Evolutionary conservation across 2,329 filamentous ascomycete species (phyloP), one percentile per base, ranked within the genome.

Genomic region (Pleurostoma richardsiae): DNA sequence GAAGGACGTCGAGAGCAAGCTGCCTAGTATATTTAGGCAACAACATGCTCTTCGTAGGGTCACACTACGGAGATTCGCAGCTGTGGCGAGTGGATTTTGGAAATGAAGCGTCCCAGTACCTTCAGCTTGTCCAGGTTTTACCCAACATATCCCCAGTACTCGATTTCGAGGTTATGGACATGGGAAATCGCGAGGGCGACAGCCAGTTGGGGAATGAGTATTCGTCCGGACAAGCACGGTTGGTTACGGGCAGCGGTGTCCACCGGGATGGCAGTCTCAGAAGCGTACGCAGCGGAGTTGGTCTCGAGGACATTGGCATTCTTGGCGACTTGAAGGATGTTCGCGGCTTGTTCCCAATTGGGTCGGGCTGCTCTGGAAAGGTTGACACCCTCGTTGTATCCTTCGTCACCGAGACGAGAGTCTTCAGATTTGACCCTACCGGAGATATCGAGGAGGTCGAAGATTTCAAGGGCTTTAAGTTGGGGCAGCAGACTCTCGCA

Each of bases 91-190:
- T 90, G 40, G 74, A 79, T 44, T 73, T 85, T 30, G 77, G 70
- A 26, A 52, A 68, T 5, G 56, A 65, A 3, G 54, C 63, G 0
- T 45, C 49, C 1, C 49, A 56, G 29, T 55, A 74, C 0, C 72
- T 91, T 49, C 73, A 84, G 42, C 66, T 91, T 4, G 64, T 94
- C 7, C 90, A 96, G 60, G 86, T 82, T 0, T 75, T 95, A 47
- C 72, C 80, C 4, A 99, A 96, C 59, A 89, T 97, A 56, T 90
- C 88, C 0, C 94, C 94, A 0, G 74, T 99, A 39, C 70, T 97
- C 38, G 94, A 99, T 62, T 96, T 99, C 56, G 85, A 88, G 1
- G 82, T 99, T 11, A 96, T 97, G 90, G 94, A 97, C 59, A 87
- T 97, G 76, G 92, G 91, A 1, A 91, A 90, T 56, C 78, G 89